These are phyloP conservation scores for Aurifilum marmelostoma DNA, from an alignment of 2,329 filamentous ascomycete species.

Conservation along the genomic window DNA sequence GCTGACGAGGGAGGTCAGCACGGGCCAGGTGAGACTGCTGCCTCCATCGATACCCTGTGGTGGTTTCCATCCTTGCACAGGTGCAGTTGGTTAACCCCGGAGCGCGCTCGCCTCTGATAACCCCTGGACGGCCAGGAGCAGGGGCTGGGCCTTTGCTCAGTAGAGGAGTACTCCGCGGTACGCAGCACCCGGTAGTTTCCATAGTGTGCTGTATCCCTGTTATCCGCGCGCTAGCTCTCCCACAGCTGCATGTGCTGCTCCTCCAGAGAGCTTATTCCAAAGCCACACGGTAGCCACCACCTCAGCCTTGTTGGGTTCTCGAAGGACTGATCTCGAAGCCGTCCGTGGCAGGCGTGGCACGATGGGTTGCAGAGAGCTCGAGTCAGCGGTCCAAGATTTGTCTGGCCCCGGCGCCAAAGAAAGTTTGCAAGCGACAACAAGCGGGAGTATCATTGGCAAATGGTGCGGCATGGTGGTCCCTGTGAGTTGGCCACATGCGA, in stretches of 20 bases:
- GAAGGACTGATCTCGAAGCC: neutral
- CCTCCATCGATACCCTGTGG: neutral
- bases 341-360: neutral
- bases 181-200: slow-evolving; percentile 7
- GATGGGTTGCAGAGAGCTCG: neutral
- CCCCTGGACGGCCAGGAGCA: slow-evolving; percentile 19
- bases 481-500: slow-evolving; percentile 18
- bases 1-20: slow-evolving; percentile 11
- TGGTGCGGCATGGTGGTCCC: slow-evolving; percentile 22
- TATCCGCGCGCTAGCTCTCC: slow-evolving; percentile 25
- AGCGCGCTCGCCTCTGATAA: slow-evolving; percentile 22
- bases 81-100: slow-evolving; percentile 22
- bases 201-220: slow-evolving; percentile 8
- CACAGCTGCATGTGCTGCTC: slow-evolving; percentile 15
- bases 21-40: slow-evolving; percentile 10
- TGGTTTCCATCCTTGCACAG: slow-evolving; percentile 19
- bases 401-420: neutral
- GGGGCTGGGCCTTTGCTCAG: slow-evolving; percentile 10
- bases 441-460: neutral
- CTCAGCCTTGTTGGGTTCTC: slow-evolving; percentile 24
- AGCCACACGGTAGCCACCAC: slow-evolving; percentile 15
- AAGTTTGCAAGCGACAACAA: neutral
- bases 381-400: neutral
- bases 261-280: slow-evolving; percentile 14
- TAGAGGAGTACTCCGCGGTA: slow-evolving; percentile 6